Percentiles rank a stretch among this genome's conserved stretches.
Evolutionary conservation across 306 rosid genomes (phyloP).

Genomic region (Trifolium pratense): DNA sequence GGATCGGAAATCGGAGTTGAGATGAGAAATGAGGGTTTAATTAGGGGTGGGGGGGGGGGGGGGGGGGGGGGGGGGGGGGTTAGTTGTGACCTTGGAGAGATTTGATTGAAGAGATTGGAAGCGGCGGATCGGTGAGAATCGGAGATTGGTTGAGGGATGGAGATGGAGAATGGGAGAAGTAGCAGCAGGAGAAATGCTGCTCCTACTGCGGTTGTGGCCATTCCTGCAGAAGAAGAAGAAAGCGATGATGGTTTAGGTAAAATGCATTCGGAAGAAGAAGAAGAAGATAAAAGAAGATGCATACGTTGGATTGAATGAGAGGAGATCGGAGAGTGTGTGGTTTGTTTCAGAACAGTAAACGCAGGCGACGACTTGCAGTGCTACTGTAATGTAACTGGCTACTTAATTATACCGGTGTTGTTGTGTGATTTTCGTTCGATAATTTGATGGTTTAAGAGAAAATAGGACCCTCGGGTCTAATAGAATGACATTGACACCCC

Average conservation of each 20-base stretch:
- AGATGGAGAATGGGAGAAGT: conserved; percentile 57
- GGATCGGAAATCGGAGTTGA: not conserved
- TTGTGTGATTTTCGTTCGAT: too few species aligned
- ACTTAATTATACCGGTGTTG: too few species aligned
- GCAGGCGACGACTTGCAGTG: too few species aligned
- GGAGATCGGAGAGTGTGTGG: too few species aligned
- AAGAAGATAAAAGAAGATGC: not conserved
- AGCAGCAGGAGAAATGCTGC: conserved; percentile 62
- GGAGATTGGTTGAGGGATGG: conserved; percentile 73
- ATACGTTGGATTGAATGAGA: not conserved
- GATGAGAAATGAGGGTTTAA: conserved; percentile 34
- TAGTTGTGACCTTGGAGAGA: conserved; percentile 56
- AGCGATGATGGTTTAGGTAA: not conserved
- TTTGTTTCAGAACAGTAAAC: too few species aligned
- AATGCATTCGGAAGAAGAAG: not conserved
- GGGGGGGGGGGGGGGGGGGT: too few species aligned
- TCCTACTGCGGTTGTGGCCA: conserved; percentile 65
- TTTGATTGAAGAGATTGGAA: conserved; percentile 53
- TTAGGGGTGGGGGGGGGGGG: too few species aligned
- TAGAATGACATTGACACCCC: too few species aligned
- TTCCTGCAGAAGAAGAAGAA: conserved; percentile 50
- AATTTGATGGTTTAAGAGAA: too few species aligned
- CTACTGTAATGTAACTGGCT: too few species aligned
- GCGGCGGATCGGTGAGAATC: conserved; percentile 87
- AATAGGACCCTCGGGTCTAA: too few species aligned